Conservation (phyloP, 2,329 filamentous ascomycete species). For the Pseudodiploospora longispora region DNA sequence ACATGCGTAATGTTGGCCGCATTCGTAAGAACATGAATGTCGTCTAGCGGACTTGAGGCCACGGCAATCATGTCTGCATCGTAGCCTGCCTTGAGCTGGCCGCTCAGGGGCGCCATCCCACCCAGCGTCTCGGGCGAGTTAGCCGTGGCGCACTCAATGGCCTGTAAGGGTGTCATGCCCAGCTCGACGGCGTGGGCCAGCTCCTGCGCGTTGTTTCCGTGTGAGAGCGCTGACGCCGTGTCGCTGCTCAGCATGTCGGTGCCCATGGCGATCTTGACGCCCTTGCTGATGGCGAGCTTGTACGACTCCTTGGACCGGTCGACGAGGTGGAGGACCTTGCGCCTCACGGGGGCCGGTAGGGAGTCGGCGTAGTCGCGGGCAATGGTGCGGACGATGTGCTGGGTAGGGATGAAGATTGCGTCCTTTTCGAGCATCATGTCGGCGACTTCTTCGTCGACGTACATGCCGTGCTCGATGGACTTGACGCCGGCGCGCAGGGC, state of each 20-base stretch:
- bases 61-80: constrained; percentile 41
- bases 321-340: constrained; percentile 18
- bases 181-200: constrained; percentile 38
- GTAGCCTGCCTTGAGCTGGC: constrained; percentile 37
- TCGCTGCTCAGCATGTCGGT: constrained; percentile 31
- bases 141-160: constrained; percentile 43
- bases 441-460: constrained; percentile 32
- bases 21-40: constrained; percentile 32
- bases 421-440: constrained; percentile 29
- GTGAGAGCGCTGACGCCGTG: constrained; percentile 9
- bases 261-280: constrained; percentile 32
- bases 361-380: constrained; percentile 24
- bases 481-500: constrained; percentile 29
- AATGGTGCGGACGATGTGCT: constrained; percentile 25
- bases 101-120: constrained; percentile 34
- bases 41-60: constrained; percentile 31
- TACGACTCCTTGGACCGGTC: constrained; percentile 30
- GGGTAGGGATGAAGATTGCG: constrained; percentile 30
- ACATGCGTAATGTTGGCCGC: constrained; percentile 31
- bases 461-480: constrained; percentile 32
- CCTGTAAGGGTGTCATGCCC: constrained; percentile 40
- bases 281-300: constrained; percentile 27
- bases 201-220: constrained; percentile 32
- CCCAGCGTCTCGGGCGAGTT: constrained; percentile 34
- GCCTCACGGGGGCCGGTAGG: constrained; percentile 17